These are phyloP conservation scores for Cicer yamashitae DNA, from an alignment of 306 rosid species.

Conservation along the genomic window DNA sequence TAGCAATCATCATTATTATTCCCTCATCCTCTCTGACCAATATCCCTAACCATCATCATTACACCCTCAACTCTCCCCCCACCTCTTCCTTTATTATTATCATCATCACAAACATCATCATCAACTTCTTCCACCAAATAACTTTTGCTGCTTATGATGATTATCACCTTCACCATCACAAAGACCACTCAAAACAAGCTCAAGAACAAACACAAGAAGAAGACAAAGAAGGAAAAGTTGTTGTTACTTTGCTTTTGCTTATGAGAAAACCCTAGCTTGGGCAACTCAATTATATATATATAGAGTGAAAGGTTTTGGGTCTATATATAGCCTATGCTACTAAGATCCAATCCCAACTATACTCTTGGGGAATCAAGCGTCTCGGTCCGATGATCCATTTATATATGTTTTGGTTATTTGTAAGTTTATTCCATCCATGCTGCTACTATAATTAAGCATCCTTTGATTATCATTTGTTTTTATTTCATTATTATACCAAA, in stretches of 20 bases:
- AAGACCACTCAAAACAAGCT: constrained; percentile 22
- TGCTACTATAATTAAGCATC: constrained; percentile 7
- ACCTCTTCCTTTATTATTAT: constrained; percentile 48
- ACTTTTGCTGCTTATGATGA: constrained; percentile 28
- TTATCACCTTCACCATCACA: constrained; percentile 40
- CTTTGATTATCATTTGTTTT: not conserved
- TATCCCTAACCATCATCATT: constrained; percentile 68
- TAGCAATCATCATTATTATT: constrained; percentile 87
- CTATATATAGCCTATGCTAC: constrained; percentile 48
- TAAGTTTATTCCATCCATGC: constrained; percentile 41
- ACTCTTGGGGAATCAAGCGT: constrained; percentile 91
- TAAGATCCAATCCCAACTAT: constrained; percentile 51
- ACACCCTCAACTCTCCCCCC: constrained; percentile 66
- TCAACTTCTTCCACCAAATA: constrained; percentile 16
- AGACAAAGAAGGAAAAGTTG: constrained; percentile 38
- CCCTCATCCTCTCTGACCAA: constrained; percentile 57
- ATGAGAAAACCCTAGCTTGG: constrained; percentile 58
- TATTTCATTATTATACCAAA: constrained; percentile 36
- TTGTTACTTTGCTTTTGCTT: constrained; percentile 26
- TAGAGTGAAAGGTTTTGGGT: constrained; percentile 44
- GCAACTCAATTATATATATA: constrained; percentile 5
- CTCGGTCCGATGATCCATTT: constrained; percentile 96
- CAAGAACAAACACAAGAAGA: constrained; percentile 43
- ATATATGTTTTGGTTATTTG: constrained; percentile 42
- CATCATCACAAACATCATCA: constrained; percentile 50